Conservation (phyloP, 106 monocot genomes). For the Dendrobium chrysotoxum region DNA sequence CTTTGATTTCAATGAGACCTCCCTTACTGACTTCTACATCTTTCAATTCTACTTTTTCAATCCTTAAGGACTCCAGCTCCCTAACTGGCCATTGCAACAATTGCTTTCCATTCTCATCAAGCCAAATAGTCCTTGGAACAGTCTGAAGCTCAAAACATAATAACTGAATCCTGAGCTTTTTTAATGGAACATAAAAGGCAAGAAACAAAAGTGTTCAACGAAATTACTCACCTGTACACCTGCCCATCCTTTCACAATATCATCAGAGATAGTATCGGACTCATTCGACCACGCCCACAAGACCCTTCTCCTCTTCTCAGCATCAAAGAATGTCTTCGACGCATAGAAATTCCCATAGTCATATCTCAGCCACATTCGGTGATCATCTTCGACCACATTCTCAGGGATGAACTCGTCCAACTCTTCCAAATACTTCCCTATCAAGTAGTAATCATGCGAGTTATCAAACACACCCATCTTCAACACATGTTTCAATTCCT, state of each 20-base stretch:
- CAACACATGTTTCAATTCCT: slow-evolving; percentile 15
- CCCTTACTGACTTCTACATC: slow-evolving; percentile 24
- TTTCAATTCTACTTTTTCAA: slow-evolving; percentile 18
- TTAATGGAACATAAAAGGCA: background rate
- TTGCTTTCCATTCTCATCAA: slow-evolving; percentile 41
- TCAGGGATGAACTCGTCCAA: slow-evolving; percentile 45
- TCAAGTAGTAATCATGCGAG: slow-evolving; percentile 20
- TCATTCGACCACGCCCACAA: slow-evolving; percentile 78
- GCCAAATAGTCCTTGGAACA: slow-evolving; percentile 62
- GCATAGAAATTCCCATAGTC: slow-evolving; percentile 90
- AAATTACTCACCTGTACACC: slow-evolving; percentile 56
- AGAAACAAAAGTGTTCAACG: background rate
- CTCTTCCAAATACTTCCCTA: slow-evolving; percentile 21
- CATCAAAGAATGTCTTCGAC: slow-evolving; percentile 76
- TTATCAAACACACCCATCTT: slow-evolving; percentile 14
- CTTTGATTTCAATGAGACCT: slow-evolving; percentile 26
- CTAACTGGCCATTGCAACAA: slow-evolving; percentile 75
- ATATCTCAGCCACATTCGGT: slow-evolving; percentile 42
- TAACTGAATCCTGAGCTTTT: background rate
- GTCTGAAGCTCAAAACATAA: slow-evolving; percentile 23
- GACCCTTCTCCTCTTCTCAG: slow-evolving; percentile 49
- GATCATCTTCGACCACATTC: slow-evolving; percentile 19
- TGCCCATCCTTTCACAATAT: slow-evolving; percentile 80
- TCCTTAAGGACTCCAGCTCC: slow-evolving; percentile 66
- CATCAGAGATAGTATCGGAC: slow-evolving; percentile 44